A percentile compares a stretch with the other conserved stretches of the same genome.
These are phyloP conservation scores for Eimeria acervulina DNA, from an alignment of 169 alveolate species.

Conservation along the genomic window DNA sequence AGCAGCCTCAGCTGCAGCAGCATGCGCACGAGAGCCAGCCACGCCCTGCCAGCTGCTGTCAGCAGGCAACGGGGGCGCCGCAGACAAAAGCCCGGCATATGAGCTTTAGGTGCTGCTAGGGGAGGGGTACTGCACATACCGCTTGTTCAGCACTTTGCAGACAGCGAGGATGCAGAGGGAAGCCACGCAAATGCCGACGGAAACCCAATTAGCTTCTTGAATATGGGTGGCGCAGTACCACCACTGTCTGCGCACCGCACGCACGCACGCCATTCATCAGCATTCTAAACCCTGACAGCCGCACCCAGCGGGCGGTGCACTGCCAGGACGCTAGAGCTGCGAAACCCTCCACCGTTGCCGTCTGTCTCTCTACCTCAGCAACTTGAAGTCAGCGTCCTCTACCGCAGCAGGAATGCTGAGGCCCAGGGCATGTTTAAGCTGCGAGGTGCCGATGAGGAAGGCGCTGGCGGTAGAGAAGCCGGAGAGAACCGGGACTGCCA, in stretches of 20 bases:
- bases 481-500: slow-evolving; percentile 84
- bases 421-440: slow-evolving; percentile 77
- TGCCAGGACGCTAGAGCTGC: background rate
- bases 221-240: slow-evolving; percentile 82
- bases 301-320: background rate
- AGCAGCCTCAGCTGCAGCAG: background rate
- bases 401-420: slow-evolving; percentile 66
- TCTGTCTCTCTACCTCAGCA: slow-evolving; percentile 18
- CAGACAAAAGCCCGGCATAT: background rate
- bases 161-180: slow-evolving; percentile 65
- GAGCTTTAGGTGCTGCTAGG: too few species aligned
- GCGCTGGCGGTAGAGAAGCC: slow-evolving; percentile 86
- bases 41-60: background rate
- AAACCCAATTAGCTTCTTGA: slow-evolving; percentile 70
- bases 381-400: slow-evolving; percentile 81
- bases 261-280: background rate
- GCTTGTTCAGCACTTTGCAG: slow-evolving; percentile 59
- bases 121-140: background rate
- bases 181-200: slow-evolving; percentile 75
- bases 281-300: background rate
- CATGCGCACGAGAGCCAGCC: background rate
- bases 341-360: background rate
- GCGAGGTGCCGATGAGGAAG: slow-evolving; percentile 84
- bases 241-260: slow-evolving; percentile 82
- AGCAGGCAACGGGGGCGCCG: background rate